Percentiles rank a stretch among this genome's conserved stretches.
These are phyloP conservation scores for Stylonectria norvegica DNA, from an alignment of 2,329 filamentous ascomycete species.

Conservation along the genomic window DNA sequence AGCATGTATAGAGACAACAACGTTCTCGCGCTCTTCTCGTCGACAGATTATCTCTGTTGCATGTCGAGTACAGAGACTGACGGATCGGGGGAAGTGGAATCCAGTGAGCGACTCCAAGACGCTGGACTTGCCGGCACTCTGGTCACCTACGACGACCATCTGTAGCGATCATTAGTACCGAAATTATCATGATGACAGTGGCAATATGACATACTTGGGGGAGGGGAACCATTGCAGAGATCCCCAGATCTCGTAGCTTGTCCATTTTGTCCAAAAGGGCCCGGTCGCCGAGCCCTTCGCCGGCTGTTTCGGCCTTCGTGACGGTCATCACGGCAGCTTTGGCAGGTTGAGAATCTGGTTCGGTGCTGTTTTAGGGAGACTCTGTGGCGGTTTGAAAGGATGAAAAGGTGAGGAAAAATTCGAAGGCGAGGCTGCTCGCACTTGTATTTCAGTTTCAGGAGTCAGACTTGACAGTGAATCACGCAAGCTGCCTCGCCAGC, in stretches of 20 bases:
- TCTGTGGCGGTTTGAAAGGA: no score
- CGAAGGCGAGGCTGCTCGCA: not conserved
- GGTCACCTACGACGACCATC: constrained; percentile 80
- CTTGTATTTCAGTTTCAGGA: no score
- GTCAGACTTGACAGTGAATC: no score
- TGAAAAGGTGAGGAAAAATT: constrained; percentile 1
- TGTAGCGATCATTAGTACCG: constrained; percentile 35
- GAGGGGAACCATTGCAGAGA: constrained; percentile 35
- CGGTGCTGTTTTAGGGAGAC: no score
- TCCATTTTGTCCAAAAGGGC: constrained; percentile 36
- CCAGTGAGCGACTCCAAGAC: constrained; percentile 65
- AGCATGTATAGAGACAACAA: constrained; percentile 40
- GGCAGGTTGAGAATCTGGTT: not conserved
- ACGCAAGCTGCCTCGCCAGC: no score
- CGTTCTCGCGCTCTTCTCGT: constrained; percentile 33
- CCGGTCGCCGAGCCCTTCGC: constrained; percentile 18
- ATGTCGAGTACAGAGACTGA: constrained; percentile 47
- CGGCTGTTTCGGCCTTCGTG: constrained; percentile 1
- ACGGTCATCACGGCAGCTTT: constrained; percentile 14
- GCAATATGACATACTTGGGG: constrained; percentile 52
- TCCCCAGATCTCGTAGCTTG: constrained; percentile 39
- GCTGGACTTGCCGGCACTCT: constrained; percentile 83
- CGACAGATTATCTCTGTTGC: constrained; percentile 46
- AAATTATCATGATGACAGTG: no score
- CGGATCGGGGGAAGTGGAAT: constrained; percentile 44